These are phyloP conservation scores for Ocimum tenuiflorum DNA, from an alignment of 257 asterid species.

Conservation along the genomic window DNA sequence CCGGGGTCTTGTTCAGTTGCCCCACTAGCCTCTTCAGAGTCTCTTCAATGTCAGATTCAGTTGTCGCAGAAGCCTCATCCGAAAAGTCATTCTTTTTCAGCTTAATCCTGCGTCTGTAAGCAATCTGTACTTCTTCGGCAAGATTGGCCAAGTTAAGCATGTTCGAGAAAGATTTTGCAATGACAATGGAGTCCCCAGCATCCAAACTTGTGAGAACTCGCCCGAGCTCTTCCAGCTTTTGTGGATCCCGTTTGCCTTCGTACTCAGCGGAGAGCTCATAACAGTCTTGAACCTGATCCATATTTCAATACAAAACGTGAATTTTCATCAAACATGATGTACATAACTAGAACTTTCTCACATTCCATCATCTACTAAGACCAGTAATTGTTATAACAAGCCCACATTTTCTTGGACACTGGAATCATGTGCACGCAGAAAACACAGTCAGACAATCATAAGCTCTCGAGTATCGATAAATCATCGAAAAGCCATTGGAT, in stretches of 20 bases:
- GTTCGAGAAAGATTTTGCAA: conserved; percentile 83
- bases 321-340: neutral
- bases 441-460: no score
- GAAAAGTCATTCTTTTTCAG: conserved; percentile 65
- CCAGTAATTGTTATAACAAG: neutral
- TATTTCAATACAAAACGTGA: conserved; percentile 4
- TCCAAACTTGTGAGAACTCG: conserved; percentile 76
- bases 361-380: neutral
- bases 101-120: conserved; percentile 79
- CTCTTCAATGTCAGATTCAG: conserved; percentile 93
- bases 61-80: conserved; percentile 87
- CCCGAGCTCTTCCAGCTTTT: conserved; percentile 88
- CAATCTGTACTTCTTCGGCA: conserved; percentile 99
- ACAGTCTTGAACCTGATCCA: conserved; percentile 79
- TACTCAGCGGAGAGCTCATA: conserved; percentile 90
- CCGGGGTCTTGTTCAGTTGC: conserved; percentile 63
- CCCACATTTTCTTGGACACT: no score
- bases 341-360: neutral
- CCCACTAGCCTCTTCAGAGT: conserved; percentile 84
- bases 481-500: neutral
- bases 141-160: conserved; percentile 92
- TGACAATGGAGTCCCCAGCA: conserved; percentile 92
- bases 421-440: no score
- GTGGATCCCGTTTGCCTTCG: conserved; percentile 59
- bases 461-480: neutral